Percentiles rank a stretch among this genome's conserved stretches.
Conservation (phyloP, 495 filamentous ascomycete genomes). For the Daldinia decipiens region DNA sequence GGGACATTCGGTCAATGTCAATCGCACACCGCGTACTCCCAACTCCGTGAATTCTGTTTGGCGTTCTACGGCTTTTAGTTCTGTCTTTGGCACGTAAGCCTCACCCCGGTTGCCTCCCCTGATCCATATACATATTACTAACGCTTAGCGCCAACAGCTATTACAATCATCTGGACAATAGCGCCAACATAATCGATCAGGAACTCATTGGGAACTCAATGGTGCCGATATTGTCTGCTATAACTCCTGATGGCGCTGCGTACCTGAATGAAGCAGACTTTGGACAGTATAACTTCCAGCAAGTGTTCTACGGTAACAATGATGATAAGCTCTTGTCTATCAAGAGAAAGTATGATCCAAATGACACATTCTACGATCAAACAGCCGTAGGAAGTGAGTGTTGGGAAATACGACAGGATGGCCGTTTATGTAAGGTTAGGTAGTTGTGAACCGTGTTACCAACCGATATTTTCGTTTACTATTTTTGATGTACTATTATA, state of each 20-base stretch:
- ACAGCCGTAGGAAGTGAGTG: conserved; percentile 30
- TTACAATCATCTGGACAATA: no score
- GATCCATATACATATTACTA: no score
- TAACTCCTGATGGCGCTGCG: conserved; percentile 47
- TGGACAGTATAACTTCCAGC: conserved; percentile 45
- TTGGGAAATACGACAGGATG: background rate
- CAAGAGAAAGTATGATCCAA: conserved; percentile 49
- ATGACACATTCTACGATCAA: conserved; percentile 23
- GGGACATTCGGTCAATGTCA: background rate
- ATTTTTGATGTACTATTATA: no score
- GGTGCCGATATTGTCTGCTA: conserved; percentile 55
- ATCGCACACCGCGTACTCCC: background rate
- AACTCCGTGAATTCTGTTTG: background rate
- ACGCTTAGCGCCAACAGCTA: no score
- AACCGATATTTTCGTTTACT: no score
- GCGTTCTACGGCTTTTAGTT: conserved; percentile 2
- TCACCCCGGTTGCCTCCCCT: no score
- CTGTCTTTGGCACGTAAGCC: background rate
- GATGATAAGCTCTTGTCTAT: conserved; percentile 47
- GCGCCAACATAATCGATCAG: no score
- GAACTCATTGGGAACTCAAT: conserved; percentile 45
- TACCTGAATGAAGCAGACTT: conserved; percentile 59
- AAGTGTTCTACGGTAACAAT: conserved; percentile 53
- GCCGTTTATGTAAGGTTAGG: conserved; percentile 3
- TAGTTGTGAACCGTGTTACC: background rate